A percentile compares a stretch with the other conserved stretches of the same genome.
Evolutionary conservation across 2,329 filamentous ascomycete species (phyloP).

Genomic region (Fusarium transvaalense): DNA sequence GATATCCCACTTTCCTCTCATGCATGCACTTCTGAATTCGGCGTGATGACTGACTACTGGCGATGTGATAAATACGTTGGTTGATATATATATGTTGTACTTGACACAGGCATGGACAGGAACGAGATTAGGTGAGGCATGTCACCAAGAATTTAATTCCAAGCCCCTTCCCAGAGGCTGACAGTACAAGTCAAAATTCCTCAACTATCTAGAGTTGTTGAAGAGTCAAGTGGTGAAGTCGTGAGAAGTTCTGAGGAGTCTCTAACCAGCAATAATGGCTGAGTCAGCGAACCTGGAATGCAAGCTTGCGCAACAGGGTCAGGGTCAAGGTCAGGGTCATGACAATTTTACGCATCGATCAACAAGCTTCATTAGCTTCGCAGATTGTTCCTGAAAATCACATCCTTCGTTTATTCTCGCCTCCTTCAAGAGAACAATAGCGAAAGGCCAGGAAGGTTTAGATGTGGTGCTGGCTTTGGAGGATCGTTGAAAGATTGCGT

Average conservation of each 20-base stretch:
- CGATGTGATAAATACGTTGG: conserved; percentile 1
- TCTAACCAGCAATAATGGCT: conserved; percentile 7
- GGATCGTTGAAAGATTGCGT: conserved; percentile 28
- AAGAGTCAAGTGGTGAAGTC: conserved; percentile 1
- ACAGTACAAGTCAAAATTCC: not conserved
- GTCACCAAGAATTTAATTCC: not conserved
- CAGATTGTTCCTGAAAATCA: conserved; percentile 29
- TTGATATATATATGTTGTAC: not conserved
- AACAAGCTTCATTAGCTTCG: conserved; percentile 3
- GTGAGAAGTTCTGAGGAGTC: conserved; percentile 13
- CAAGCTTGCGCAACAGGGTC: conserved; percentile 15
- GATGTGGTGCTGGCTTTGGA: conserved; percentile 15
- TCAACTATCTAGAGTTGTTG: not conserved
- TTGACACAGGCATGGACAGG: not conserved
- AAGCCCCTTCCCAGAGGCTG: not conserved
- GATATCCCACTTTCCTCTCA: conserved; percentile 42
- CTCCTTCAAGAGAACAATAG: not conserved
- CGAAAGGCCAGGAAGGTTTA: conserved; percentile 11
- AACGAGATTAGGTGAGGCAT: not conserved
- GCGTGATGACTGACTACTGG: not conserved
- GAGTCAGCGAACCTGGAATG: conserved; percentile 22
- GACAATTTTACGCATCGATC: conserved; percentile 14
- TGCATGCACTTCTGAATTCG: not conserved
- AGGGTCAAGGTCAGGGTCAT: conserved; percentile 2
- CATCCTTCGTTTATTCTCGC: not conserved